These are phyloP conservation scores for Tuber magnatum DNA, from an alignment of 495 filamentous ascomycete genomes.

Conservation along the genomic window DNA sequence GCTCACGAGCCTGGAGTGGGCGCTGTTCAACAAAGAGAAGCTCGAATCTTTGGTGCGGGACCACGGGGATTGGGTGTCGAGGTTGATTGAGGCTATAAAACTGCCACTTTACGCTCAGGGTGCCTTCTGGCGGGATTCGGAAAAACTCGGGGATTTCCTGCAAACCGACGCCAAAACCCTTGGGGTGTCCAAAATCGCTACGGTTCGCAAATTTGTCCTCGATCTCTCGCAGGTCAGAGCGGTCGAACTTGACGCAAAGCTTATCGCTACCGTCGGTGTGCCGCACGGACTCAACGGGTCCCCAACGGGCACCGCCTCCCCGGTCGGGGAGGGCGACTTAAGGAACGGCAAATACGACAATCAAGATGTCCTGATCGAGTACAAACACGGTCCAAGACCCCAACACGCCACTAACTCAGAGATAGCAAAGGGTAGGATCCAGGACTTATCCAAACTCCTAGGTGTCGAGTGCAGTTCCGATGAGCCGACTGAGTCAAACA, in stretches of 20 bases:
- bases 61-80: conserved; percentile 12
- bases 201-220: conserved; percentile 7
- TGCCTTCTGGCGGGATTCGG: not conserved
- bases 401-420: not conserved
- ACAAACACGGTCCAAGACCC: not conserved
- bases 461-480: not conserved
- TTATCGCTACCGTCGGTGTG: not conserved
- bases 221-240: not conserved
- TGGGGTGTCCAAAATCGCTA: conserved; percentile 12
- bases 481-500: not conserved
- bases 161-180: conserved; percentile 14
- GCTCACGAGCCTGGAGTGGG: conserved; percentile 17
- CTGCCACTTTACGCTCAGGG: not conserved
- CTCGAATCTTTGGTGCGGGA: conserved; percentile 9
- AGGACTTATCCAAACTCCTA: conserved; percentile 7
- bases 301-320: not conserved
- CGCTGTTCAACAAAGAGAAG: conserved; percentile 12
- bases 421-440: conserved; percentile 1
- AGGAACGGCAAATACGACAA: not conserved
- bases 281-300: not conserved
- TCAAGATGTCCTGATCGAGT: conserved; percentile 13
- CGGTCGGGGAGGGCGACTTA: not conserved
- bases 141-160: conserved; percentile 3
- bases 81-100: conserved; percentile 17
- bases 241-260: conserved; percentile 5